Base-by-base conservation (phyloP, 164 flowering plant genomes). In the Piper longum region DNA sequence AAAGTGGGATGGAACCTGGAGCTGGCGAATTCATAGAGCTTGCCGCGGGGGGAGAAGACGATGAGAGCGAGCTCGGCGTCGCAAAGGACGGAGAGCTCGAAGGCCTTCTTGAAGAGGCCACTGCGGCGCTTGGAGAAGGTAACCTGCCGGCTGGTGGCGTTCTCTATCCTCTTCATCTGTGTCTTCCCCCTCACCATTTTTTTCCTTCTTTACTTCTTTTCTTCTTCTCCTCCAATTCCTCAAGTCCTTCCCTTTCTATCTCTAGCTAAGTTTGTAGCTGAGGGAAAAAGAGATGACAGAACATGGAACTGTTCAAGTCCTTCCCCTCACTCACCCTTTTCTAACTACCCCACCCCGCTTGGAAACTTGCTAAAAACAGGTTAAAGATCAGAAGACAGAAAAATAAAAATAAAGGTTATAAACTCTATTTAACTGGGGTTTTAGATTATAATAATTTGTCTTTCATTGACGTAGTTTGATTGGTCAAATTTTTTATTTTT, bases 141-240 rank as follows among this genome's bases (percentile, higher is more conserved):
- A 0, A 85, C 90, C 71, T 85, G 91, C 70, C 91, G 72, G 77
- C 91, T 85, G 9, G 88, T 78, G 2, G 83, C 77, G 72, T 85
- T 80, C 76, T 85, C 91, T 62, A 85, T 85, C 39, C 84, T 69
- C 76, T 69, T 73, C 87, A 85, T 77, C 71, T 85, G 81, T 0
- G 85, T 82, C 76, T 85, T 85, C 40, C 90, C 90, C 64, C 90
- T 80, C 81, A 80, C 90, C 90, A 85, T 85, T 61, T 72, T 60
- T 57, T 11, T 41, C 7, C 26, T 59, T 9, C 17, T 19, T 9
- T 16, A 8, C 59, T 16, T 55, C 57, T 44, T 9, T 9, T 44
- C 48, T 44, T 9, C 6, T 9, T 44, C 48, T 9, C 48, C 48
- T 44, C 6, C 8, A 5, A 5, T 44, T 9, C 48, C 48, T 9